Base-by-base conservation (phyloP, 495 filamentous ascomycete genomes). In the Trichoderma virens region DNA sequence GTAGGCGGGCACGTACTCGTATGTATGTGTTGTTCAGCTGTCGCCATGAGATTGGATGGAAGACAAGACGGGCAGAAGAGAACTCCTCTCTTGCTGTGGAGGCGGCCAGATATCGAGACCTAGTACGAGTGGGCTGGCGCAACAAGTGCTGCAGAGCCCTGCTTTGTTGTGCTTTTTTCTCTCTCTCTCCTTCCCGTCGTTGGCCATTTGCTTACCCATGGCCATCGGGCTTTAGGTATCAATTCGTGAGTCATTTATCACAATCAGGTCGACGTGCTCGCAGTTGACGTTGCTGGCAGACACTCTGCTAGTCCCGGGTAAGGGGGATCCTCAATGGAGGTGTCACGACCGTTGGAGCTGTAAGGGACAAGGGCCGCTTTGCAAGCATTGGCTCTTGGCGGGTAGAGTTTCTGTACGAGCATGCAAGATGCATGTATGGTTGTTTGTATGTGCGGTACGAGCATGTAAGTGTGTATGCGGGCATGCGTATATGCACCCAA, bases 11-110 rank as follows among this genome's bases (percentile, higher is more conserved):
- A 47, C 13, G 34, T 35, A 35, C 34, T 7, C 20, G 51, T 56
- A 56, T 56, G 51, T 56, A 56, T 56, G 51, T 56, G 51, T 56
- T 56, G 51, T 56, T 56, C 51, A 56, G 51, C 51, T 30, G 51
- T 56, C 51, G 51, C 51, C 18, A 18, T 28, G 23, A 56, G 51
- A 56, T 30, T 56, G 51, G 51, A 8, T 30, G 51, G 51, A 13
- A 56, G 51, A 56, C 41, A 3, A 45, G 41, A 14, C 16, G 2
- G 16, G 16, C n/a, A 20, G 41, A 20, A 18, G 34, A 45, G n/a
- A 28, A 56, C 51, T 56, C 13, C 16, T 56, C 27, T 56, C 3
- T 56, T 56, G 51, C 23, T 28, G 51, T 30, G 51, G 51, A 56
- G 51, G 23, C 25, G 51, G 51, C 51, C 51, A 30, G 28, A 56